Conservation (phyloP, 2,329 filamentous ascomycete species). For the Claviceps pazoutovae region DNA sequence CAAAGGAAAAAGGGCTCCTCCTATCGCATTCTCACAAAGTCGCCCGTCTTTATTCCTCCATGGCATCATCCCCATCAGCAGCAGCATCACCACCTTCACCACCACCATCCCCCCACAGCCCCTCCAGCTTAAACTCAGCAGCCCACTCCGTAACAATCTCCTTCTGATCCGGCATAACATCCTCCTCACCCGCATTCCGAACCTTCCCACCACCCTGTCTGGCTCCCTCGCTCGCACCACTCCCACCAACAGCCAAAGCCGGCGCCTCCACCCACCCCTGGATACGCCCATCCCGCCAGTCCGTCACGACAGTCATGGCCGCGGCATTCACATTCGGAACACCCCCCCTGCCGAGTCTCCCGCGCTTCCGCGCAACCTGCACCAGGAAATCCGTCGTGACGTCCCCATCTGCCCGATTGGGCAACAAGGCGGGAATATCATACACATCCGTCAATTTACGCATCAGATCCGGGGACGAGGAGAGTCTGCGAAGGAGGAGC, state of each 20-base stretch:
- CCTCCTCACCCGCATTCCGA: slow-evolving; percentile 27
- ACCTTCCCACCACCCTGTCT: slow-evolving; percentile 14
- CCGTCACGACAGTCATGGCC: slow-evolving; percentile 86
- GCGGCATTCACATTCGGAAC: slow-evolving; percentile 79
- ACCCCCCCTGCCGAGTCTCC: slow-evolving; percentile 75
- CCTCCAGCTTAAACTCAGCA: slow-evolving; percentile 88
- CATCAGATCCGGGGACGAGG: slow-evolving; percentile 57
- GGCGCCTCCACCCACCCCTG: slow-evolving; percentile 83
- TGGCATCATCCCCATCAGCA: slow-evolving; percentile 26
- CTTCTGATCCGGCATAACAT: slow-evolving; percentile 53
- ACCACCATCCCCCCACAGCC: slow-evolving; percentile 62
- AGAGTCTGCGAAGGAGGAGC: slow-evolving; percentile 70
- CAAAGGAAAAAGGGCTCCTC: neutral
- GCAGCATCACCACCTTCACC: slow-evolving; percentile 18
- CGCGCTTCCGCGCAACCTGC: slow-evolving; percentile 87
- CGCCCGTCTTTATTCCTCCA: slow-evolving; percentile 32
- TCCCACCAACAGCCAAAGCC: slow-evolving; percentile 31
- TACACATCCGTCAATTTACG: slow-evolving; percentile 73
- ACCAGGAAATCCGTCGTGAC: slow-evolving; percentile 81
- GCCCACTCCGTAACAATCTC: slow-evolving; percentile 87
- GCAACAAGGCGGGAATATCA: slow-evolving; percentile 65
- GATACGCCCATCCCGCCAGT: slow-evolving; percentile 91
- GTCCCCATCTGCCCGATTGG: slow-evolving; percentile 53
- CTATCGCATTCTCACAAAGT: neutral
- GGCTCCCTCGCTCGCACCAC: slow-evolving; percentile 9